A percentile compares a stretch with the other conserved stretches of the same genome.
These are phyloP conservation scores for Penstemon barbatus DNA, from an alignment of 257 asterid genomes.

Conservation along the genomic window DNA sequence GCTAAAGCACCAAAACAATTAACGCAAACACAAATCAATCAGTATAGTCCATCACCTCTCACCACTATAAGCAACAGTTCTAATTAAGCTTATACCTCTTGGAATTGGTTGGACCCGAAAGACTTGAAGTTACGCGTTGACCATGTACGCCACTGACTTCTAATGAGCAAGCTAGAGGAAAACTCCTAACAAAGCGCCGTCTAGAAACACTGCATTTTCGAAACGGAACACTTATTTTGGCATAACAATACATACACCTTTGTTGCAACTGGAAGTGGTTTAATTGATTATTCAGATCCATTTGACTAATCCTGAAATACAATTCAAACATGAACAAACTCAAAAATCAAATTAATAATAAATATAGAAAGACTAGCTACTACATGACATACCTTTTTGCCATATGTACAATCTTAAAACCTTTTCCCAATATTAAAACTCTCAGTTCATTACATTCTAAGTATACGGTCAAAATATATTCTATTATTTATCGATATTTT, in stretches of 20 bases:
- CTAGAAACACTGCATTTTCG: constrained; percentile 19
- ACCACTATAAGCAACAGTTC: no score
- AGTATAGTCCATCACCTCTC: no score
- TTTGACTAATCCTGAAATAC: background rate
- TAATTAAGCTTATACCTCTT: constrained; percentile 41
- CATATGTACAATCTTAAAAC: background rate
- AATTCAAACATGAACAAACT: background rate
- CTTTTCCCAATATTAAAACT: no score
- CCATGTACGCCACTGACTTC: no score
- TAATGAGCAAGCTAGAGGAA: no score
- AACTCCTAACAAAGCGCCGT: constrained; percentile 2
- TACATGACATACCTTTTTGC: background rate
- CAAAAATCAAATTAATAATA: constrained; percentile 13
- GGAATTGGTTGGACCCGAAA: constrained; percentile 27
- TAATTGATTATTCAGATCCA: no score
- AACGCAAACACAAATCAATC: no score
- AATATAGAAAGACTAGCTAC: background rate
- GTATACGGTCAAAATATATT: no score
- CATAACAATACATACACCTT: constrained; percentile 2
- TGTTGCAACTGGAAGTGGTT: constrained; percentile 20
- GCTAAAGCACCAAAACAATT: no score
- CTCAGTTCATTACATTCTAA: no score
- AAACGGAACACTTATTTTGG: no score
- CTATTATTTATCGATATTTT: no score
- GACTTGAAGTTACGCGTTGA: background rate